These are phyloP conservation scores for Aspergillus sp. DNA, from an alignment of 2,329 filamentous ascomycete species.

Conservation along the genomic window DNA sequence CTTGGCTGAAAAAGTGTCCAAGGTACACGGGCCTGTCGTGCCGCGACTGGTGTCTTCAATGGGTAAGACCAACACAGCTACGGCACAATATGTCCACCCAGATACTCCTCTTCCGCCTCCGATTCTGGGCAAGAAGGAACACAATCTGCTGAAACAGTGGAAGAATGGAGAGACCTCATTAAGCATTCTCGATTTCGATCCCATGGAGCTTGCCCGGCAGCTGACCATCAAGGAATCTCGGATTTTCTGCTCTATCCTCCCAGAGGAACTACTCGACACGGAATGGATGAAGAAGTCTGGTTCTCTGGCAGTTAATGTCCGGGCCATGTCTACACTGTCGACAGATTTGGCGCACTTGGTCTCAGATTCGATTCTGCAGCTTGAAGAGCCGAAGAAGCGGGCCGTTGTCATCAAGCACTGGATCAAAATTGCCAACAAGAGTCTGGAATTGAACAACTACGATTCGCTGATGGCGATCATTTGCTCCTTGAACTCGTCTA, in stretches of 20 bases:
- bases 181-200: constrained; percentile 82
- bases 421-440: constrained; percentile 88
- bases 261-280: constrained; percentile 82
- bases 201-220: constrained; percentile 83
- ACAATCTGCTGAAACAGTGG: constrained; percentile 64
- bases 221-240: constrained; percentile 86
- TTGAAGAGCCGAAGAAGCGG: constrained; percentile 87
- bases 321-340: constrained; percentile 86
- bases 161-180: constrained; percentile 64
- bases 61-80: constrained; percentile 75
- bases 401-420: constrained; percentile 91
- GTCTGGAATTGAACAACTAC: constrained; percentile 87
- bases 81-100: constrained; percentile 61
- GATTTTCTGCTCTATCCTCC: constrained; percentile 85
- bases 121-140: constrained; percentile 67
- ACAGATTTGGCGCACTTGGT: constrained; percentile 91
- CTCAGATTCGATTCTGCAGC: constrained; percentile 80
- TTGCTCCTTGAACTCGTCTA: constrained; percentile 86
- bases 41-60: constrained; percentile 79
- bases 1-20: constrained; percentile 69
- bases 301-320: constrained; percentile 76
- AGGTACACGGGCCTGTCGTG: constrained; percentile 66
- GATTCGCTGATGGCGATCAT: constrained; percentile 96
- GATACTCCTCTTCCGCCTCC: constrained; percentile 66
- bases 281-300: constrained; percentile 91